phyloP scores from a whole-genome alignment of 1,284 basidiomycete species.

The Pascua sp. region DNA sequence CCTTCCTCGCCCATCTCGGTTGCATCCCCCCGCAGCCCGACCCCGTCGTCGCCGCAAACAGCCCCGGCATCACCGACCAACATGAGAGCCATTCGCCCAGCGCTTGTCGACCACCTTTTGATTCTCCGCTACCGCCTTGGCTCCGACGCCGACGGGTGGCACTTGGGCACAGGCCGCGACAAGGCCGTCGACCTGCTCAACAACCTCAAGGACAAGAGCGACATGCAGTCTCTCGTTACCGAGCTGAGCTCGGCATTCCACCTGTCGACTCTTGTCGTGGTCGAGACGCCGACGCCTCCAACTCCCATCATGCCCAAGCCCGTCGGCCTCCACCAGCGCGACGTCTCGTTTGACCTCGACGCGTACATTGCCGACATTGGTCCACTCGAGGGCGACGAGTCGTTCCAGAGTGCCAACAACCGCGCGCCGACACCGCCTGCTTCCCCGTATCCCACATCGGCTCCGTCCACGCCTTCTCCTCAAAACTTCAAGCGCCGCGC shows the following conservation, averaged over 20 bases:
- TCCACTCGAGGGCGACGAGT: neutral
- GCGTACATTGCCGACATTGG: conserved; percentile 30
- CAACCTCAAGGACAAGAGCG: neutral
- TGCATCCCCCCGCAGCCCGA: too few species aligned
- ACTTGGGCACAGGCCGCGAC: conserved; percentile 27
- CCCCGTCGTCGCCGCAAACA: too few species aligned
- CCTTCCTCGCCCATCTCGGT: too few species aligned
- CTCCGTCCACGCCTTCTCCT: too few species aligned
- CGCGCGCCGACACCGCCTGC: too few species aligned
- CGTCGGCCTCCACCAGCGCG: conserved; percentile 13
- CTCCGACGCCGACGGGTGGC: conserved; percentile 29
- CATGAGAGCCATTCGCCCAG: neutral
- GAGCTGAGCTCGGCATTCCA: conserved; percentile 3
- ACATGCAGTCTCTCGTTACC: neutral
- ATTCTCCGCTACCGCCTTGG: conserved; percentile 27
- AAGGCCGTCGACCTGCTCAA: conserved; percentile 16
- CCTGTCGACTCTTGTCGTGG: neutral
- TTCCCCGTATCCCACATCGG: neutral
- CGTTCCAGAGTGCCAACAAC: too few species aligned
- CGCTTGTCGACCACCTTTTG: conserved; percentile 27
- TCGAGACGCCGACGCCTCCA: neutral
- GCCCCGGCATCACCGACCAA: too few species aligned
- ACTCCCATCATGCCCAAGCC: neutral
- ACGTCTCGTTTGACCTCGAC: conserved; percentile 36
- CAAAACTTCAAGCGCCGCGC: too few species aligned